Conservation (phyloP, 2,329 filamentous ascomycete genomes). For the Metarhizium guizhouense region DNA sequence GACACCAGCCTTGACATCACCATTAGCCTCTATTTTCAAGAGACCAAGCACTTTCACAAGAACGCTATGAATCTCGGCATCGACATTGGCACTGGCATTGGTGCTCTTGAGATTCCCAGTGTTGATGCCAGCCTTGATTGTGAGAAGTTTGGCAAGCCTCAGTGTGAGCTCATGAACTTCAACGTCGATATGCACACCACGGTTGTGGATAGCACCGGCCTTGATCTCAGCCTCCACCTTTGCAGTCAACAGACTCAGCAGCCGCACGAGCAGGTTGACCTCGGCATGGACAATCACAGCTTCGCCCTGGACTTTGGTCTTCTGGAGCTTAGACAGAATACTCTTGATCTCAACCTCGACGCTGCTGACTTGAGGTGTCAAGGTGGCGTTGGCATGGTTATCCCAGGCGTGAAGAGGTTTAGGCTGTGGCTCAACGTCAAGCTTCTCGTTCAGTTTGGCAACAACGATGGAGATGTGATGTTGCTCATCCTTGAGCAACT, state of each 20-base stretch:
- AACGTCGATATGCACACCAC: neutral
- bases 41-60: no score
- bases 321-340: neutral
- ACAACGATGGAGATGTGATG: neutral
- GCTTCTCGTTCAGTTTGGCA: neutral
- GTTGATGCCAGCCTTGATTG: no score
- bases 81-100: no score
- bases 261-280: neutral
- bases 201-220: neutral
- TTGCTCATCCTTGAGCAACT: neutral
- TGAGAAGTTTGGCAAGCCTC: neutral
- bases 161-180: neutral
- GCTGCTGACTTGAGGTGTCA: neutral
- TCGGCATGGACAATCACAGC: neutral
- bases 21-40: neutral
- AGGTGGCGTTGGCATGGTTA: neutral
- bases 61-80: no score
- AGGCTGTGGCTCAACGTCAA: neutral
- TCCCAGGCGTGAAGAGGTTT: neutral
- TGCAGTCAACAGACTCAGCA: neutral
- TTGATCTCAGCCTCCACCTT: neutral
- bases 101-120: no score
- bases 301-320: neutral
- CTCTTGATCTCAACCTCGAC: neutral
- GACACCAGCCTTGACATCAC: neutral